Conservation (phyloP, 805 yeast genomes). For the Candida chilensis region DNA sequence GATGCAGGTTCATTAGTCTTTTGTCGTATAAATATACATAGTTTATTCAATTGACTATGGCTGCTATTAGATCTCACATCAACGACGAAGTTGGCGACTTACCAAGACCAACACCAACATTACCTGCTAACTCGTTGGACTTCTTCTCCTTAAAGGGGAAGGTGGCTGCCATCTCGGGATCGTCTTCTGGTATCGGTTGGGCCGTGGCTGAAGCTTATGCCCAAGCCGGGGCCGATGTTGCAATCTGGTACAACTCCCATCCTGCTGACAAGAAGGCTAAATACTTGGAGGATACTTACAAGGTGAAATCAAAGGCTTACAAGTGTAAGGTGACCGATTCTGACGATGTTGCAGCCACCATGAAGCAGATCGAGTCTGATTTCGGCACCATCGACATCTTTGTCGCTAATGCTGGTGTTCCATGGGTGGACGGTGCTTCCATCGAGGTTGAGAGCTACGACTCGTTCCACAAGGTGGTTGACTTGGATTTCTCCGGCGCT, state of each 20-base stretch:
- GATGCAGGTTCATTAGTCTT: too few species aligned
- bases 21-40: too few species aligned
- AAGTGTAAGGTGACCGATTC: constrained; percentile 46
- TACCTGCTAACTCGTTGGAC: constrained; percentile 39
- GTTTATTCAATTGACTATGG: too few species aligned
- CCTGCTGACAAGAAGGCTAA: constrained; percentile 23
- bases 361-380: constrained; percentile 46
- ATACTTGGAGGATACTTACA: constrained; percentile 18
- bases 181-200: constrained; percentile 29
- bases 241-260: constrained; percentile 27
- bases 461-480: constrained; percentile 66
- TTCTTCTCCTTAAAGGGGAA: constrained; percentile 32
- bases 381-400: constrained; percentile 77
- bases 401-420: constrained; percentile 87
- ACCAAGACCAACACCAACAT: constrained; percentile 45
- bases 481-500: constrained; percentile 72
- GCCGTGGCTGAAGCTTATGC: constrained; percentile 32
- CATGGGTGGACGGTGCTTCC: constrained; percentile 52
- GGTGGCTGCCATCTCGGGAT: constrained; percentile 32
- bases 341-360: constrained; percentile 37
- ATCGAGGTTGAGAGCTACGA: constrained; percentile 32
- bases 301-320: constrained; percentile 24
- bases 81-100: constrained; percentile 19
- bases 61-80: constrained; percentile 4
- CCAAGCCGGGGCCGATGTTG: constrained; percentile 33